A percentile compares a stretch with the other conserved stretches of the same genome.
These are phyloP conservation scores for Aspergillus quadrilineatus DNA, from an alignment of 2,329 filamentous ascomycete species.

Conservation along the genomic window DNA sequence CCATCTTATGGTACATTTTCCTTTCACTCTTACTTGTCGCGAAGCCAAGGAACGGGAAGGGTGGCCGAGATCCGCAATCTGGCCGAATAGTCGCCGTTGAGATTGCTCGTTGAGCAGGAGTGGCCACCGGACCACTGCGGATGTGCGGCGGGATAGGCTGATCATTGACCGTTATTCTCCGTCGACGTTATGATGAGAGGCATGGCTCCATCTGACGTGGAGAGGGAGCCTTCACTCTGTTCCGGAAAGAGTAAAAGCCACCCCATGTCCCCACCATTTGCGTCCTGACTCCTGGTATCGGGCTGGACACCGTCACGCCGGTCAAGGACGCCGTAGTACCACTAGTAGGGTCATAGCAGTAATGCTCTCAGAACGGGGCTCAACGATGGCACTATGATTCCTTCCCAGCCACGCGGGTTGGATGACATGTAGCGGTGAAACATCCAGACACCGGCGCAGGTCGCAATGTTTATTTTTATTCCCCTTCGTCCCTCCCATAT, in stretches of 20 bases:
- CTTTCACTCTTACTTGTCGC: neutral
- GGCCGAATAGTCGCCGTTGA: slow-evolving; percentile 3
- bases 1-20: neutral
- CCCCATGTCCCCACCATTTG: slow-evolving; percentile 6
- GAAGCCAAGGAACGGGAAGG: neutral
- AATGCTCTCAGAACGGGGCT: neutral
- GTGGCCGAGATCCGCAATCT: slow-evolving; percentile 7
- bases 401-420: slow-evolving; percentile 4
- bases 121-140: slow-evolving; percentile 1
- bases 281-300: neutral
- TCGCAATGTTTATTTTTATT: neutral
- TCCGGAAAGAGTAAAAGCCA: slow-evolving; percentile 13
- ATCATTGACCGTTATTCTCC: slow-evolving; percentile 15
- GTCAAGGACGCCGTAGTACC: neutral
- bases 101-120: neutral
- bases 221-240: slow-evolving; percentile 7
- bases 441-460: neutral
- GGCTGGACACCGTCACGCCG: neutral
- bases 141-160: slow-evolving; percentile 4
- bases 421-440: slow-evolving; percentile 9
- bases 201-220: neutral
- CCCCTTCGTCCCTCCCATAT: neutral
- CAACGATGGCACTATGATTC: neutral
- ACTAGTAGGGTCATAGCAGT: neutral
- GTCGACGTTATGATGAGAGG: neutral